phyloP scores from a whole-genome alignment of 148 eudicot genomes.

The Cornus controversa region DNA sequence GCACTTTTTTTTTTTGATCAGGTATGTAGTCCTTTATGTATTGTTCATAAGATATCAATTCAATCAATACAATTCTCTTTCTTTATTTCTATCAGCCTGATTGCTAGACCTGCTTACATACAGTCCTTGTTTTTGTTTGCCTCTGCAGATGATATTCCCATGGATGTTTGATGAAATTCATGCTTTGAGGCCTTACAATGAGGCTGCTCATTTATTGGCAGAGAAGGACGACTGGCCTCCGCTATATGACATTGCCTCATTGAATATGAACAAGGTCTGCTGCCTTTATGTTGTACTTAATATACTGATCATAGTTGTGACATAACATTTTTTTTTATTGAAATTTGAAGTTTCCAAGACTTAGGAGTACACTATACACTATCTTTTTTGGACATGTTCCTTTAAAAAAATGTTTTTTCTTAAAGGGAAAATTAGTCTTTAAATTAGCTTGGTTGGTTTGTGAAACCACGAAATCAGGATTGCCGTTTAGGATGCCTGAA shows the following conservation, averaged over 20 bases:
- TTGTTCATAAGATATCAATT: no score
- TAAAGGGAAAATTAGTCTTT: no score
- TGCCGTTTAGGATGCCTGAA: not conserved
- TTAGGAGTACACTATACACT: not conserved
- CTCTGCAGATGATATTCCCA: slow-evolving; percentile 83
- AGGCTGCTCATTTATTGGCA: slow-evolving; percentile 66
- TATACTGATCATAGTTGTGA: no score
- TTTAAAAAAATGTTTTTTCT: not conserved
- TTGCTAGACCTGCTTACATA: not conserved
- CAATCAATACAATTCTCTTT: no score
- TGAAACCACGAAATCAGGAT: no score
- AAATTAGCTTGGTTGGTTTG: not conserved
- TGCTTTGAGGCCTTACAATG: slow-evolving; percentile 69
- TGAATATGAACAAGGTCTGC: slow-evolving; percentile 68
- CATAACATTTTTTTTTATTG: no score
- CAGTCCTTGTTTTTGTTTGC: not conserved
- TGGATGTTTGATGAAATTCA: slow-evolving; percentile 92
- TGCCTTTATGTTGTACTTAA: slow-evolving; percentile 10
- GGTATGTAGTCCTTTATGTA: no score
- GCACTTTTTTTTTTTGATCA: no score
- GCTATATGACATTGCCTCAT: slow-evolving; percentile 52
- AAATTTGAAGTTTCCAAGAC: no score
- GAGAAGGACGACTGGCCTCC: slow-evolving; percentile 89
- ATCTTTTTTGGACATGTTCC: not conserved
- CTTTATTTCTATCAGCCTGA: no score